Evolutionary conservation across 1,284 basidiomycete species (phyloP).

Genomic region (Sanguinoderma infundibulare): DNA sequence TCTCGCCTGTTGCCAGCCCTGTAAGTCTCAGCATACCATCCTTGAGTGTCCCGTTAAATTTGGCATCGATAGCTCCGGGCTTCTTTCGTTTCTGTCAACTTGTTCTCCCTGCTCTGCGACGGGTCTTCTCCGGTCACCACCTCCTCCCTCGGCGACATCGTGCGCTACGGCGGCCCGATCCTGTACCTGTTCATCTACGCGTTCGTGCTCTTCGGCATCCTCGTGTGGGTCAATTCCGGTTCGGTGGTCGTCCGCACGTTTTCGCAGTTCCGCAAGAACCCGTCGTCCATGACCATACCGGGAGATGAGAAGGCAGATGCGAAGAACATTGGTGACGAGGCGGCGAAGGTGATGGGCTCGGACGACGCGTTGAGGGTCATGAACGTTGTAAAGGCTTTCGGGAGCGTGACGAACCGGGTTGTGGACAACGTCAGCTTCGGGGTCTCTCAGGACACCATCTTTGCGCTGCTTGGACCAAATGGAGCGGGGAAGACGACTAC

Average conservation of each 20-base stretch:
- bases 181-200: constrained; percentile 68
- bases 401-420: constrained; percentile 50
- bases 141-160: constrained; percentile 55
- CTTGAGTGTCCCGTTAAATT: neutral
- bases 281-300: neutral
- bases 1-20: constrained; percentile 72
- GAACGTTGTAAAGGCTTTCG: constrained; percentile 70
- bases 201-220: constrained; percentile 55
- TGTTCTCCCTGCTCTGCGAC: constrained; percentile 79
- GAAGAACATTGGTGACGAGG: constrained; percentile 59
- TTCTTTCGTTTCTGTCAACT: constrained; percentile 73
- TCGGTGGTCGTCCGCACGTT: constrained; percentile 43
- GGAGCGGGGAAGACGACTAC: constrained; percentile 84
- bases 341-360: constrained; percentile 49
- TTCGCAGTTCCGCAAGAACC: constrained; percentile 13
- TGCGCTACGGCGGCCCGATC: constrained; percentile 76
- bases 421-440: constrained; percentile 79
- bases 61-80: constrained; percentile 54
- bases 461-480: constrained; percentile 80
- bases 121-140: constrained; percentile 54
- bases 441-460: constrained; percentile 65
- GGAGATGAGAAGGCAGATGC: neutral
- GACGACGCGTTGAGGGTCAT: constrained; percentile 66
- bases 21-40: constrained; percentile 45
- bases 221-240: constrained; percentile 68